These are phyloP conservation scores for Eremomyces bilateralis DNA, from an alignment of 495 filamentous ascomycete genomes.

Conservation along the genomic window DNA sequence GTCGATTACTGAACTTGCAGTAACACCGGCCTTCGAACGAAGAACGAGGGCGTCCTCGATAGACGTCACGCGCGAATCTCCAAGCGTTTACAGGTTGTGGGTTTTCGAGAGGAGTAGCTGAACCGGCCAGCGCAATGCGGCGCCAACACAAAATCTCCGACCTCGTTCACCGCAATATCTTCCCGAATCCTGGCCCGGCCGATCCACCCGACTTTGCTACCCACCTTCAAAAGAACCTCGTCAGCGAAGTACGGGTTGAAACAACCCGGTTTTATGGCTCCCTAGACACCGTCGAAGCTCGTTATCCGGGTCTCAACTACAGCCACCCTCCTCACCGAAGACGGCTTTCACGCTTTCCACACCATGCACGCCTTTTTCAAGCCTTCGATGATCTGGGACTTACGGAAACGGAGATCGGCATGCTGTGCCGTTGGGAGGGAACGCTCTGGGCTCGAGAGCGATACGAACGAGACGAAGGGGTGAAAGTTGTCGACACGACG, in stretches of 20 bases:
- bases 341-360: conserved; percentile 57
- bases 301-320: conserved; percentile 84
- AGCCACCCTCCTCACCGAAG: conserved; percentile 58
- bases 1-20: too few relatives aligned
- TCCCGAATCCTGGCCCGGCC: conserved; percentile 29
- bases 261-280: conserved; percentile 69
- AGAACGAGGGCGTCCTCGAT: too few relatives aligned
- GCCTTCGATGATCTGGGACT: conserved; percentile 60
- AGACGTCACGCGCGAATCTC: too few relatives aligned
- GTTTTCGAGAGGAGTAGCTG: too few relatives aligned
- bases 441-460: conserved; percentile 72
- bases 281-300: conserved; percentile 65
- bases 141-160: conserved; percentile 31
- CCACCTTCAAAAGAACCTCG: conserved; percentile 42
- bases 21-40: too few relatives aligned
- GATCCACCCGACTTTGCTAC: conserved; percentile 35
- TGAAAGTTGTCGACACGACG: conserved; percentile 57
- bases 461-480: conserved; percentile 58
- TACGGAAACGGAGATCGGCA: conserved; percentile 54
- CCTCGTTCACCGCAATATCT: conserved; percentile 33
- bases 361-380: conserved; percentile 62
- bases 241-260: conserved; percentile 79
- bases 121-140: too few relatives aligned
- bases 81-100: too few relatives aligned
- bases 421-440: conserved; percentile 81